These are phyloP conservation scores for Orbilia javanica DNA, from an alignment of 2,329 filamentous ascomycete species.

Conservation along the genomic window DNA sequence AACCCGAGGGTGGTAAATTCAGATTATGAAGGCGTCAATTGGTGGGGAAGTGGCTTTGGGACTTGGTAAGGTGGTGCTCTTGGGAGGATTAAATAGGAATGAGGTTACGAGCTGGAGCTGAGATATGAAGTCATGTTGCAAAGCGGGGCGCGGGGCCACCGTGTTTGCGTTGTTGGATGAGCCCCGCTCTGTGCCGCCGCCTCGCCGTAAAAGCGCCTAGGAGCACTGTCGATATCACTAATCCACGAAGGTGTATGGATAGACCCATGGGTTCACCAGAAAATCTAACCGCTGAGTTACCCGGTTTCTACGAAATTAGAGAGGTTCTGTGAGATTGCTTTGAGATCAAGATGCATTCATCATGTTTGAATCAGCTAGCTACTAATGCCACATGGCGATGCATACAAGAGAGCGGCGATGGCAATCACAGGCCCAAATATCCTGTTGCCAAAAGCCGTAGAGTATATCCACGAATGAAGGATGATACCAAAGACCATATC, in stretches of 20 bases:
- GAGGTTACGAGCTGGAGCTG: conserved; percentile 17
- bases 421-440: not conserved
- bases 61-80: not conserved
- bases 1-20: not conserved
- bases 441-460: conserved; percentile 21
- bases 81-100: conserved; percentile 22
- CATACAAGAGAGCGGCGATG: conserved; percentile 32
- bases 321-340: not conserved
- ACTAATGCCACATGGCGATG: conserved; percentile 17
- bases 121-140: conserved; percentile 34
- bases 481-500: not conserved
- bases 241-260: not conserved
- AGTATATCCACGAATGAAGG: conserved; percentile 2
- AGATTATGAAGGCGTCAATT: conserved; percentile 5
- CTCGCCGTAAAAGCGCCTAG: not conserved
- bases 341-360: conserved; percentile 44
- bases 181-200: conserved; percentile 50
- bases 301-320: not conserved
- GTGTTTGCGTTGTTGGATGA: conserved; percentile 43
- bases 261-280: not conserved
- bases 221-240: not conserved
- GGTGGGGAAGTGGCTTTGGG: not conserved
- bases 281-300: too few species aligned
- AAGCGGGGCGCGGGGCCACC: conserved; percentile 35
- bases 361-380: conserved; percentile 28